Evolutionary conservation across 441 rosid genomes (phyloP).

Genomic region (Capsella rubella): DNA sequence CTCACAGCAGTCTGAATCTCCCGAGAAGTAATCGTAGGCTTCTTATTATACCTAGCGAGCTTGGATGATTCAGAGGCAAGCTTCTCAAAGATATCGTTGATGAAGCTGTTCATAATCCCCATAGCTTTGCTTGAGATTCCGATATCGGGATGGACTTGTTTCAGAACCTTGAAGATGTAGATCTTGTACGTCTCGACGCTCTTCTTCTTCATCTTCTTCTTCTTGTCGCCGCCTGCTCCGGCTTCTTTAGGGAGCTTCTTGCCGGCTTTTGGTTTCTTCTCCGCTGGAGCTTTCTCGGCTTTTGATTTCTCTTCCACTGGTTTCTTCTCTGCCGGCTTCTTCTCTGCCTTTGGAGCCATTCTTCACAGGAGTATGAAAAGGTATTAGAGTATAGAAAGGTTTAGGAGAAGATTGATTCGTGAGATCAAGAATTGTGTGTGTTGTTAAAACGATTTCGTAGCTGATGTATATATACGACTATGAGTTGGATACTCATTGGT

Average conservation of each 20-base stretch:
- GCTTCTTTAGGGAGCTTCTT: constrained; percentile 65
- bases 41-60: constrained; percentile 61
- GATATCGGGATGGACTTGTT: constrained; percentile 62
- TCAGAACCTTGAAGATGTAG: constrained; percentile 67
- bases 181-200: constrained; percentile 66
- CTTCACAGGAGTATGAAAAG: not conserved
- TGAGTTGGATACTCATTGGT: constrained; percentile 33
- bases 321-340: constrained; percentile 57
- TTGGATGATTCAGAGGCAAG: constrained; percentile 53
- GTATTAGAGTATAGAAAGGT: not conserved
- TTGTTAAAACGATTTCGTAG: not conserved
- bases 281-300: constrained; percentile 61
- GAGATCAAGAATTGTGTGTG: not conserved
- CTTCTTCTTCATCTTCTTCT: constrained; percentile 62
- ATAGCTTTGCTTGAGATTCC: constrained; percentile 63
- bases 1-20: constrained; percentile 63
- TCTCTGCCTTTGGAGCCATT: constrained; percentile 48
- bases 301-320: constrained; percentile 58
- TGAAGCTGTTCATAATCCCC: constrained; percentile 61
- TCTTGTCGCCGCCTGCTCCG: constrained; percentile 53
- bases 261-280: constrained; percentile 68
- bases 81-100: constrained; percentile 61
- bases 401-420: not conserved
- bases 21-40: constrained; percentile 58
- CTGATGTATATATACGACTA: constrained; percentile 34